Base-by-base conservation (phyloP, 2,329 filamentous ascomycete species). In the Epichloe elymi region DNA sequence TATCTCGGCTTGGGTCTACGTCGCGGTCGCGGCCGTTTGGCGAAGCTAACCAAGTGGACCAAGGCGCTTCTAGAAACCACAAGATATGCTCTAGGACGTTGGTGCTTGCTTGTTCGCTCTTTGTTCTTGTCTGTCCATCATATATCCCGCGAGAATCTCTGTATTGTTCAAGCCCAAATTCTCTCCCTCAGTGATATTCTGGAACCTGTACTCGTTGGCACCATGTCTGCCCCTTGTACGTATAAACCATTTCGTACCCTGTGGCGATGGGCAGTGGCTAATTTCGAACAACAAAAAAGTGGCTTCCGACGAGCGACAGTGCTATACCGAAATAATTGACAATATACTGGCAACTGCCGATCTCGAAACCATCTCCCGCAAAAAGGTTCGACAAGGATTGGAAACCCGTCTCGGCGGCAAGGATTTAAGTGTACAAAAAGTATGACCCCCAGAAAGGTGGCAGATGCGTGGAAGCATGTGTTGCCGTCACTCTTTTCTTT, bases 281-380 rank as follows among this genome's bases (percentile, higher is more conserved):
- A 49, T 37, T 4, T 35, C 7, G 23, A 37, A 35, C 15, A 15
- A 40, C 55, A 30, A 19, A 47, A 47, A 17, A 80, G 77, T 80
- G 56, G 70, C 69, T 40, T 49, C 67, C 49, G 70, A 75, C 49
- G 78, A 81, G 60, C 68, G 68, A 57, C 55, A 62, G 51, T 68
- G 71, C 56, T 82, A 80, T 63, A 81, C 75, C 49, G 65, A 68
- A 50, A 74, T 82, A 58, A 81, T 83, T 62, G 79, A 83, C 59
- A 70, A 65, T 40, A 82, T 83, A 55, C 73, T 83, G 20, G 69
- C 69, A 26, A 75, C 71, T 11, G 75, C 76, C 51, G 76, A 83
- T 56, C 73, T 83, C 40, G 71, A 76, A 57, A 82, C 79, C n/a
- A 76, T 83, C 49, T 79, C 79, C 30, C 74, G 78, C 54, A 83